Evolutionary conservation across 1,284 basidiomycete species (phyloP), one percentile per base, ranked within the genome.

Genomic region (Trichosporon inkin): DNA sequence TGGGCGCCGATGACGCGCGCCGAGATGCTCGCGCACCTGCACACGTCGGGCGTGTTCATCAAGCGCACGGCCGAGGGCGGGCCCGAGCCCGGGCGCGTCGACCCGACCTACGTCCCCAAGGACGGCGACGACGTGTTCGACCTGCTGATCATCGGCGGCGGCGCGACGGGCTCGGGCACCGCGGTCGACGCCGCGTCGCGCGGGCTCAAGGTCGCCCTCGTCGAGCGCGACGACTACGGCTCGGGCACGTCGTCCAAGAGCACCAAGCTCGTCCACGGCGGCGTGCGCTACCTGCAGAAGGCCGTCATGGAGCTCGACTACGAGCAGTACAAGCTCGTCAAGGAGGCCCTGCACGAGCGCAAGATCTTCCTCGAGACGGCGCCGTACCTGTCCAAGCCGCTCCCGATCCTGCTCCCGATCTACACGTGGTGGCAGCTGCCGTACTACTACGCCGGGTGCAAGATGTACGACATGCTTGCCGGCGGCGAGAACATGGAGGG

Each of bases 401-500:
- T 98, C 35, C 95, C 95, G 20, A 77, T 80, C 65, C 74, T 80
- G 1, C 67, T 79, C 3, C 75, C 75, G 35, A 72, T 69, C 55
- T 73, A 67, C 69, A 91, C 87, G 62, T 95, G 91, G 79, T 98
- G 94, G 93, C 92, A 97, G 73, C 84, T 98, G 5, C 95, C 95
- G 0, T 98, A 98, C 79, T 98, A 94, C 79, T 95, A 86, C 81
- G 87, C 86, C 2, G 95, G 95, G 16, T 95, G 91, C 81, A 98
- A 98, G 82, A 83, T 96, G 83, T 99, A 99, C 81, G 95, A 99
- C 77, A 51, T 97, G 28, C 82, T 99, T 34, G 95, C 95, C 14
- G 95, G 95, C 0, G 89, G 89, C 72, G 90, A 97, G 77, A 98
- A 98, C 79, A 97, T 98, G 92, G 92, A 95, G 77, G 84, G 85